Conservation (phyloP, 208 protist species). For the Endotrypanum monterogeii region DNA sequence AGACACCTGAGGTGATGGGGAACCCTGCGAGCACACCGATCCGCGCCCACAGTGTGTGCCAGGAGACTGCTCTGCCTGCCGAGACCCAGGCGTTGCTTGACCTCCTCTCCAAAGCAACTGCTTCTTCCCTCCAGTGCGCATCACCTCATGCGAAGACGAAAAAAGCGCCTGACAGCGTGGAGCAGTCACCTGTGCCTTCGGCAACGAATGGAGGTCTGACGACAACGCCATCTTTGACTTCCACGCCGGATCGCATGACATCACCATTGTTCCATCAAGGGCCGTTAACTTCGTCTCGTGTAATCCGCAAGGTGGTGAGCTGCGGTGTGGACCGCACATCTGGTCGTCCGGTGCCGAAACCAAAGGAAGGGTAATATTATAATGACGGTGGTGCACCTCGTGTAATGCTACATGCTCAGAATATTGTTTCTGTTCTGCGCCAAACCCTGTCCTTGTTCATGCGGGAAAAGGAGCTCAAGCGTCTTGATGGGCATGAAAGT, state of each 20-base stretch:
- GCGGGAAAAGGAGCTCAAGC: not conserved
- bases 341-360: constrained; percentile 42
- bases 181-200: not conserved
- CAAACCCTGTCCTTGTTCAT: not conserved
- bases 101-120: not conserved
- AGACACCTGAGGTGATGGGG: not conserved
- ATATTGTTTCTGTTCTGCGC: too few relatives aligned
- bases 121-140: constrained; percentile 1
- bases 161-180: constrained; percentile 1
- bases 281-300: constrained; percentile 11
- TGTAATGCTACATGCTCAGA: not conserved
- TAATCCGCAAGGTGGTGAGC: constrained; percentile 46
- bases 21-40: constrained; percentile 16
- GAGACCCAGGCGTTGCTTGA: constrained; percentile 17
- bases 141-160: constrained; percentile 7
- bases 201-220: not conserved
- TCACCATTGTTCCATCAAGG: constrained; percentile 1
- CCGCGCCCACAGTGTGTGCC: not conserved
- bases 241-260: constrained; percentile 10
- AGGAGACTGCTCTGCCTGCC: constrained; percentile 2
- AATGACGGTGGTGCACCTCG: not conserved
- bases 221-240: not conserved
- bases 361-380: constrained; percentile 1
- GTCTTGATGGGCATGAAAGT: not conserved
- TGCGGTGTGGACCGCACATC: constrained; percentile 52